Evolutionary conservation across 192 early-diverging fungal species (phyloP).

Genomic region (Backusella macrospora): DNA sequence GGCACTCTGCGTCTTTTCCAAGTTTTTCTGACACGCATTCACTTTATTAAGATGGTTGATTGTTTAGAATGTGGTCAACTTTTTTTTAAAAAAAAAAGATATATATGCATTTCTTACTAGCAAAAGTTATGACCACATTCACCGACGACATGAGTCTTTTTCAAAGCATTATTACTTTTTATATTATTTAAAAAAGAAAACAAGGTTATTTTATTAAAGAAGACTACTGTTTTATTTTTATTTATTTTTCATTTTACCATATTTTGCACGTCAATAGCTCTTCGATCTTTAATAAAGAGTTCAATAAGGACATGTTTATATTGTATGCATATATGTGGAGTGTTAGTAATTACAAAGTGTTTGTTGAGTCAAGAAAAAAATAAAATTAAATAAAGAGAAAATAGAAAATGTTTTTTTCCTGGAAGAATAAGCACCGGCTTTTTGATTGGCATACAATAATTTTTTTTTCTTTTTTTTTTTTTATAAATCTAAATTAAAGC

Average conservation of each 20-base stretch:
- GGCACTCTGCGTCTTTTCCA: not conserved
- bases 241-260: constrained; percentile 9
- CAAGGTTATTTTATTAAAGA: no score
- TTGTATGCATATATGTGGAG: no score
- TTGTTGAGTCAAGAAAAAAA: not conserved
- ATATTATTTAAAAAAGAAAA: not conserved
- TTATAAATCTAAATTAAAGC: constrained; percentile 15
- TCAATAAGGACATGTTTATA: not conserved
- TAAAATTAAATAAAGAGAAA: not conserved
- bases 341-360: no score
- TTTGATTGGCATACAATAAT: no score
- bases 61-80: no score
- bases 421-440: no score
- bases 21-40: not conserved
- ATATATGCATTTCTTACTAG: not conserved
- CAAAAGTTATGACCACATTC: constrained; percentile 13
- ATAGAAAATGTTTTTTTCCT: not conserved
- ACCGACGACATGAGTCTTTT: not conserved
- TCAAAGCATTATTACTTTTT: not conserved
- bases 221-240: not conserved
- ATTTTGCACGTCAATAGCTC: not conserved
- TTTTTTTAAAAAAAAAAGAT: not conserved
- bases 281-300: not conserved
- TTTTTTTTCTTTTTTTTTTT: no score
- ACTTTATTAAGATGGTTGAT: not conserved